Percentiles rank a stretch among this genome's conserved stretches.
Conservation (phyloP, 2,329 filamentous ascomycete genomes). For the Xylaria arbuscula region DNA sequence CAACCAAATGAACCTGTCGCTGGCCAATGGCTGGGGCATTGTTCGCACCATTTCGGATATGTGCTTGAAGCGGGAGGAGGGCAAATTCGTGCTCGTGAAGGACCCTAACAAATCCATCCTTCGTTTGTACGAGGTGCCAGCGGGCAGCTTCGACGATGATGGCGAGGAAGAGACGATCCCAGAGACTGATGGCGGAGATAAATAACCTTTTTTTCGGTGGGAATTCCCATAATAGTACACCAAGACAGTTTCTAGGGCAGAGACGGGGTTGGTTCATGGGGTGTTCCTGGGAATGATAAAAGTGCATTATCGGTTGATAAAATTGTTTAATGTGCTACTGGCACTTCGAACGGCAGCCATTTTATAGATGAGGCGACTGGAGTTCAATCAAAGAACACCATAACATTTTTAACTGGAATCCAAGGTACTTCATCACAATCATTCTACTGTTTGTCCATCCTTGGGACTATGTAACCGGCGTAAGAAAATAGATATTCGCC, state of each 20-base stretch:
- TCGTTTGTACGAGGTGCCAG: conserved; percentile 90
- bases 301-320: background rate
- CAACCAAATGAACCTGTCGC: conserved; percentile 95
- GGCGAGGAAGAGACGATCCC: conserved; percentile 75
- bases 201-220: conserved; percentile 41
- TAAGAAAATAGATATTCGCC: background rate
- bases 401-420: background rate
- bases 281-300: conserved; percentile 1
- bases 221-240: background rate
- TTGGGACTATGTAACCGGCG: background rate
- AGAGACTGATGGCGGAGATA: conserved; percentile 52
- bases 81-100: conserved; percentile 84
- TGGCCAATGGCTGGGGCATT: conserved; percentile 98
- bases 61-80: conserved; percentile 80
- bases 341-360: background rate
- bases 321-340: background rate
- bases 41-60: conserved; percentile 98
- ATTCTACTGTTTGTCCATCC: too few species aligned
- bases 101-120: conserved; percentile 98
- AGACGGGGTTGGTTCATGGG: background rate
- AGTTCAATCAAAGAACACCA: background rate
- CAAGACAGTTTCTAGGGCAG: background rate
- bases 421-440: too few species aligned
- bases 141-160: conserved; percentile 90
- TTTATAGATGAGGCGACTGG: conserved; percentile 21